Evolutionary conservation across 2,329 filamentous ascomycete species (phyloP), one percentile per base, ranked within the genome.

Genomic region (Fusarium sp.): DNA sequence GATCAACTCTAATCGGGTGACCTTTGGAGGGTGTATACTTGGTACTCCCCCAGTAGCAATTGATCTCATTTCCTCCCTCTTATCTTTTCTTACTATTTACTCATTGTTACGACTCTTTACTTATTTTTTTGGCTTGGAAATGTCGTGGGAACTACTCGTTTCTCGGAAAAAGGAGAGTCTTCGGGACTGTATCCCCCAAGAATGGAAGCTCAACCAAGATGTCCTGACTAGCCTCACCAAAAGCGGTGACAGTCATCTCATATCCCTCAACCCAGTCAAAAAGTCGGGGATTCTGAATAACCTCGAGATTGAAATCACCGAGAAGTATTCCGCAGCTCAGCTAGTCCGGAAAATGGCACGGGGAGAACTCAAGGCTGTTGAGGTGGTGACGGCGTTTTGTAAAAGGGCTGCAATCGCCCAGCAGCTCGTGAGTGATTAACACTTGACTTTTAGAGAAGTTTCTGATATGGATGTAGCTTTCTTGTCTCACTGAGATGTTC

Each of bases 401-500:
- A 58, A 58, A 11, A 58, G 54, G 38, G 57, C 57, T 13, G 57
- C 24, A 2, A 60, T 58, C 16, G 31, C 54, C 1, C 57, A 60
- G 13, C 54, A 58, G 11, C 54, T 58, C 20, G 54, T 58, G 34
- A 24, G 22, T 58, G 6, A 47, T 27, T n/a, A n/a, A 5, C 10
- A 9, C 3, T 57, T 2, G 10, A 27, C 22, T 27, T 2, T 58
- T n/a, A 1, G 9, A 16, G 22, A 6, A 11, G 6, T n/a, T 52
- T 29, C 24, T 50, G 10, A 58, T 24, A 13, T 2, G 16, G 34
- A 35, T 35, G 13, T 35, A 58, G 54, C 31, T 38, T 37, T 58
- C 54, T 1, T 61, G 58, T 34, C 58, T 61, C 8, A 61, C 58
- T 14, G 58, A 61, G 58, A 61, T 16, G 22, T 61, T 61, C 38